Evolutionary conservation across 768 basidiomycete species (phyloP).

Genomic region (Collybia mongolica): DNA sequence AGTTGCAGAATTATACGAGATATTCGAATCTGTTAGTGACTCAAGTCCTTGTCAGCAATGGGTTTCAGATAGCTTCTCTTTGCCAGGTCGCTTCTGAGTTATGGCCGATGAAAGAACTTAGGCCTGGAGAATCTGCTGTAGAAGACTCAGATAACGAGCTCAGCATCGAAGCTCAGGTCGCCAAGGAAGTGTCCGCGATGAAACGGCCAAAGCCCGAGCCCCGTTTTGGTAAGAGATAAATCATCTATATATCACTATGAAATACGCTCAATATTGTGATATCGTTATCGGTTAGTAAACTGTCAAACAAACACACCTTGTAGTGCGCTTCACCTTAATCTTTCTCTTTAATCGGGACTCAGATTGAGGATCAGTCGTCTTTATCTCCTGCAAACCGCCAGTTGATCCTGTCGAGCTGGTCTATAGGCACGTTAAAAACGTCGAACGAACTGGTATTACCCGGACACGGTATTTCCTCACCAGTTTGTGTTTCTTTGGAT

Average conservation of each 20-base stretch:
- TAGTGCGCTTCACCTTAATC: constrained; percentile 39
- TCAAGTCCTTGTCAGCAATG: neutral
- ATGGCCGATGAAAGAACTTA: constrained; percentile 52
- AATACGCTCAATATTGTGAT: no score
- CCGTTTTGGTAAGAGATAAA: constrained; percentile 53
- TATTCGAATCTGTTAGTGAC: constrained; percentile 69
- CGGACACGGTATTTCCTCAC: constrained; percentile 52
- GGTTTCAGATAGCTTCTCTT: neutral
- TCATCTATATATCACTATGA: no score
- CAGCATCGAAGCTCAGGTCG: constrained; percentile 70
- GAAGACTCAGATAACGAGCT: constrained; percentile 36
- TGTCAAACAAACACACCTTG: constrained; percentile 81
- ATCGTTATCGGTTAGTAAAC: constrained; percentile 44
- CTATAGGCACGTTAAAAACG: constrained; percentile 57
- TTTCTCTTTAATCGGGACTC: neutral
- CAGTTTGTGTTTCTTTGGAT: neutral
- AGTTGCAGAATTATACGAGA: constrained; percentile 72
- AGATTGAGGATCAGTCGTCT: constrained; percentile 51
- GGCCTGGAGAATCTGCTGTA: constrained; percentile 19
- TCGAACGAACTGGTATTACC: constrained; percentile 60
- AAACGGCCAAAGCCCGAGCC: constrained; percentile 63
- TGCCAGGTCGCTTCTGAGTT: constrained; percentile 65
- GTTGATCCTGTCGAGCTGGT: constrained; percentile 76
- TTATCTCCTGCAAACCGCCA: constrained; percentile 77
- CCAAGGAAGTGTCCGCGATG: constrained; percentile 67